Evolutionary conservation across 495 filamentous ascomycete genomes (phyloP).

Genomic region (Peziza echinospora): DNA sequence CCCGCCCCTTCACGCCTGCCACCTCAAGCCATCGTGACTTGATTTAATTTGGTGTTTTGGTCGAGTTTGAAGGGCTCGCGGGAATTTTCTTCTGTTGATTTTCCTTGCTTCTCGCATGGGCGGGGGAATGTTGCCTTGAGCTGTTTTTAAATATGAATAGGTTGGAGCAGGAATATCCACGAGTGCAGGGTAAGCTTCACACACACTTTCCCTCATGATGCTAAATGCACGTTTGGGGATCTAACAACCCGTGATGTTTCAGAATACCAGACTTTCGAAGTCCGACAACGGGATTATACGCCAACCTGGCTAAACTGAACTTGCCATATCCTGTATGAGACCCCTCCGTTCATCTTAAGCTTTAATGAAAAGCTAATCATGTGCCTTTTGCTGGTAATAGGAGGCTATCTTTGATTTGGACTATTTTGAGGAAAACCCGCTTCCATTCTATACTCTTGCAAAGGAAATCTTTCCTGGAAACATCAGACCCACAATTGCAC

Average conservation of each 20-base stretch:
- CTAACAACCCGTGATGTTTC: too few relatives aligned
- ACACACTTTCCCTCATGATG: too few relatives aligned
- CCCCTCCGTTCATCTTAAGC: slow-evolving; percentile 18
- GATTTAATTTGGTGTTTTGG: too few relatives aligned
- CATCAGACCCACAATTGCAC: slow-evolving; percentile 65
- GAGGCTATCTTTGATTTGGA: slow-evolving; percentile 62
- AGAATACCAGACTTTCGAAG: slow-evolving; percentile 54
- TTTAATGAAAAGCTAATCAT: neutral
- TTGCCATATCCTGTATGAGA: slow-evolving; percentile 52
- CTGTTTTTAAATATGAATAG: slow-evolving; percentile 1
- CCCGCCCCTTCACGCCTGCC: too few relatives aligned
- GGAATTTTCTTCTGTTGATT: too few relatives aligned
- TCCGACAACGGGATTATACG: slow-evolving; percentile 53
- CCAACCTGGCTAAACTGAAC: slow-evolving; percentile 64
- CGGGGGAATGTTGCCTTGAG: too few relatives aligned
- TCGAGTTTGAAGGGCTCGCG: too few relatives aligned
- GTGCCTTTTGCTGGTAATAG: slow-evolving; percentile 3
- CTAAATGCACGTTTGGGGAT: too few relatives aligned
- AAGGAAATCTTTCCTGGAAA: slow-evolving; percentile 83
- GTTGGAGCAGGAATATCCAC: slow-evolving; percentile 19
- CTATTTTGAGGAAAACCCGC: slow-evolving; percentile 66
- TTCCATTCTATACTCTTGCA: slow-evolving; percentile 79
- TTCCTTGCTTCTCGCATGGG: too few relatives aligned
- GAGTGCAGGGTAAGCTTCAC: slow-evolving; percentile 6
- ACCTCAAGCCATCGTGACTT: too few relatives aligned